phyloP scores from a whole-genome alignment of 1,139 yeast genomes.

The Groenewaldozyma sp. region DNA sequence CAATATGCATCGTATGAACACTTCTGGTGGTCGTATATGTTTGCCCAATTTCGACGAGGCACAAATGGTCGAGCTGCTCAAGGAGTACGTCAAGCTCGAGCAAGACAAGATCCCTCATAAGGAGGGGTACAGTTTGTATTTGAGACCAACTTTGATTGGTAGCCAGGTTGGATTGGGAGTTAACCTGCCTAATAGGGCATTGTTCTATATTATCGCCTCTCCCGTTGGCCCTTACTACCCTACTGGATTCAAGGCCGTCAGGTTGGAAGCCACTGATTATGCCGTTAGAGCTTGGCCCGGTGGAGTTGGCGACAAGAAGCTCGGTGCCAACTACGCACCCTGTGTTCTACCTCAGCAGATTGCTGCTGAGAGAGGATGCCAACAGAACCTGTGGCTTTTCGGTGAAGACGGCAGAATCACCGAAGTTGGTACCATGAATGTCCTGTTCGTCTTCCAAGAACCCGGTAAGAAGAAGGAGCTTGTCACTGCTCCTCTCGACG shows the following conservation, averaged over 20 bases:
- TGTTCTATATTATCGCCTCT: conserved; percentile 76
- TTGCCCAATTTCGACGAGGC: conserved; percentile 77
- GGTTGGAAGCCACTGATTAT: conserved; percentile 85
- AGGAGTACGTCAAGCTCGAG: conserved; percentile 65
- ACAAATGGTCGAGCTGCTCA: conserved; percentile 64
- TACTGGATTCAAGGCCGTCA: conserved; percentile 90
- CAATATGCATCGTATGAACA: conserved; percentile 87
- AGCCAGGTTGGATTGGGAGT: conserved; percentile 84
- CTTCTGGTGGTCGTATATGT: conserved; percentile 77
- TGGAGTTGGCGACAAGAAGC: conserved; percentile 90
- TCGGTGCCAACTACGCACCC: conserved; percentile 97
- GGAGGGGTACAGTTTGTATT: conserved; percentile 80
- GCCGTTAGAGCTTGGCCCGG: conserved; percentile 99
- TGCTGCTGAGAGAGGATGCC: conserved; percentile 85
- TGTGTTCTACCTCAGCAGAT: conserved; percentile 80
- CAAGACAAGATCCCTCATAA: conserved; percentile 71
- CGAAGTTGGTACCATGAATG: conserved; percentile 98
- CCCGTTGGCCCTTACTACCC: conserved; percentile 91
- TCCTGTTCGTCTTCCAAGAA: conserved; percentile 71
- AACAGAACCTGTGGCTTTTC: conserved; percentile 92
- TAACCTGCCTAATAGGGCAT: conserved; percentile 66
- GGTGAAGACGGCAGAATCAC: conserved; percentile 86
- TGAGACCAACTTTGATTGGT: conserved; percentile 93
- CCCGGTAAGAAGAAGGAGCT: conserved; percentile 77
- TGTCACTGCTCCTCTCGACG: conserved; percentile 94